Evolutionary conservation across 768 basidiomycete genomes (phyloP).

Genomic region (Dictyophora rubrovolvata): DNA sequence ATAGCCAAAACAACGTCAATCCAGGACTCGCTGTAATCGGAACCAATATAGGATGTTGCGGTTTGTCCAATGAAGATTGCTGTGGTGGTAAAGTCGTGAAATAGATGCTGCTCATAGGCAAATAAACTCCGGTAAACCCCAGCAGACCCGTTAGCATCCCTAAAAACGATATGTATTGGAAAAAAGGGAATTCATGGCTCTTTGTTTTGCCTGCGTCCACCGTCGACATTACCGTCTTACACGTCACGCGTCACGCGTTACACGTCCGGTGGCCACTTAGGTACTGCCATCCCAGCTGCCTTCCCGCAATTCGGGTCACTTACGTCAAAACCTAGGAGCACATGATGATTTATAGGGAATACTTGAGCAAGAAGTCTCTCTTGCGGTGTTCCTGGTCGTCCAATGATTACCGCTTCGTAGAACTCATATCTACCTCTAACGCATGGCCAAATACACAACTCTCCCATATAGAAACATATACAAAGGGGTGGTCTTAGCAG

Average conservation of each 20-base stretch:
- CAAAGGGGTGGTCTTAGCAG: no score
- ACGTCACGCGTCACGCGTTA: not conserved
- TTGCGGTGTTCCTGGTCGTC: no score
- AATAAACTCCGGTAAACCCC: constrained; percentile 52
- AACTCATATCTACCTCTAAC: no score
- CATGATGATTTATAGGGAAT: no score
- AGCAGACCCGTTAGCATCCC: constrained; percentile 60
- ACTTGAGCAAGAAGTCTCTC: no score
- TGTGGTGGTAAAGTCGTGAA: constrained; percentile 23
- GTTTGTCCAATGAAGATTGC: constrained; percentile 21
- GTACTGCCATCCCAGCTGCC: no score
- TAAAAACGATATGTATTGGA: constrained; percentile 54
- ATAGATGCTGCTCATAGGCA: constrained; percentile 53
- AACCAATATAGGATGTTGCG: constrained; percentile 62
- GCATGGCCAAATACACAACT: no score
- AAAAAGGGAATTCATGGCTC: constrained; percentile 34
- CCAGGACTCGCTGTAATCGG: constrained; percentile 52
- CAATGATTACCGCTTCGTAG: no score
- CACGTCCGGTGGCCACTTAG: no score
- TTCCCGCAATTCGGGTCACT: no score
- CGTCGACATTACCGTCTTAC: not conserved
- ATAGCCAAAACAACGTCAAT: constrained; percentile 47
- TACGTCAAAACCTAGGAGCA: no score
- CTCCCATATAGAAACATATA: no score
- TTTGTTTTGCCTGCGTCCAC: not conserved